Percentiles rank a stretch among this genome's conserved stretches.
phyloP scores from a whole-genome alignment of 192 early-diverging fungal genomes.

The Gaertneriomyces sp. region DNA sequence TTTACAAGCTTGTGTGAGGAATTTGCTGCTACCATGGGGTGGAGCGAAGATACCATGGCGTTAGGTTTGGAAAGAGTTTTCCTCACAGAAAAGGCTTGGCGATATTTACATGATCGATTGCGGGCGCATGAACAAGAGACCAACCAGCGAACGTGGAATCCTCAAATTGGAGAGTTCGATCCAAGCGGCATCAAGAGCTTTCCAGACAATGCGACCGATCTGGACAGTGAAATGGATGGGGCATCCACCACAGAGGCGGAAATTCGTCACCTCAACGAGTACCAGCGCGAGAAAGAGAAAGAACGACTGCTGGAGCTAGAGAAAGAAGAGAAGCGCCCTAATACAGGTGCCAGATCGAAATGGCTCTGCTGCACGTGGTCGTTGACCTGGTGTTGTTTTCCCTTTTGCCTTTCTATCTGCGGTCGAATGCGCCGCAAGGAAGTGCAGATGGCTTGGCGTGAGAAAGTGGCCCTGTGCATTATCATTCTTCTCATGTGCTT shows the following conservation, averaged over 20 bases:
- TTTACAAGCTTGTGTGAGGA: conserved; percentile 22
- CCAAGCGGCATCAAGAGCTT: conserved; percentile 8
- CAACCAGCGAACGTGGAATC: conserved; percentile 1
- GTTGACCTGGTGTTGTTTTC: conserved; percentile 75
- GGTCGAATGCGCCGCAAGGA: conserved; percentile 77
- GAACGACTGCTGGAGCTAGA: conserved; percentile 8
- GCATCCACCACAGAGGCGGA: conserved; percentile 4
- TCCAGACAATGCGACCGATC: conserved; percentile 21
- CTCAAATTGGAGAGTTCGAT: conserved; percentile 9
- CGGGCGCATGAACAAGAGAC: conserved; percentile 18
- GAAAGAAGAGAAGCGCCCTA: conserved; percentile 1
- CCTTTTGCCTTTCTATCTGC: conserved; percentile 46
- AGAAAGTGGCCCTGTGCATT: conserved; percentile 83
- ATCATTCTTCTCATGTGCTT: conserved; percentile 70
- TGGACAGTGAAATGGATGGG: conserved; percentile 14
- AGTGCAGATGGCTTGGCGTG: conserved; percentile 87
- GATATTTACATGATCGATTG: conserved; percentile 26
- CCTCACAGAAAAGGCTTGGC: conserved; percentile 31
- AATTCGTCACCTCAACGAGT: conserved; percentile 4
- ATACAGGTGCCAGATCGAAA: neutral
- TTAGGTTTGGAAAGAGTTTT: conserved; percentile 25
- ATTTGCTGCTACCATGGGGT: conserved; percentile 24
- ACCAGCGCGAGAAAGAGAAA: conserved; percentile 6
- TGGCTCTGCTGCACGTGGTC: conserved; percentile 74
- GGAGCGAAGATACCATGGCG: conserved; percentile 29